Evolutionary conservation across 2,329 filamentous ascomycete genomes (phyloP).

Genomic region (Aspergillus pseudoviridinutans): DNA sequence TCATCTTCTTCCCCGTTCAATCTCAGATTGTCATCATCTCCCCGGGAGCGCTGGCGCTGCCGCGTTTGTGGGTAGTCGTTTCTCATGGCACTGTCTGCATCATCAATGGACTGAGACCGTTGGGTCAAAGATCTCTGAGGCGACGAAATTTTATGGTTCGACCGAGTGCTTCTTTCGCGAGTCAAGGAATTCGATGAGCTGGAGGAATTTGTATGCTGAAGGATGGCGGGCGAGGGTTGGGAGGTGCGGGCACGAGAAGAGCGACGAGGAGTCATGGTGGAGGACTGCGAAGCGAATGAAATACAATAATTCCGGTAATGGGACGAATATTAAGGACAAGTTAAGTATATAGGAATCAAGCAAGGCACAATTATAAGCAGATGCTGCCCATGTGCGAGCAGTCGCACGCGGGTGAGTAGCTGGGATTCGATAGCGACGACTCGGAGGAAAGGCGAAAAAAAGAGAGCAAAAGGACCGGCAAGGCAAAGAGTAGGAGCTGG

Average conservation of each 20-base stretch:
- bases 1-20: conserved; percentile 39
- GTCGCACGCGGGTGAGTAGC: conserved; percentile 22
- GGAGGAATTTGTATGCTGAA: conserved; percentile 73
- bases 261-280: conserved; percentile 68
- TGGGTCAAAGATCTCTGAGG: conserved; percentile 69
- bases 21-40: conserved; percentile 55
- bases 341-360: conserved; percentile 5
- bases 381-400: conserved; percentile 19
- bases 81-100: conserved; percentile 46
- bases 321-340: conserved; percentile 4
- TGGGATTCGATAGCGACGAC: conserved; percentile 15
- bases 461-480: conserved; percentile 11
- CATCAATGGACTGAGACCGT: conserved; percentile 51
- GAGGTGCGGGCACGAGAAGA: conserved; percentile 84
- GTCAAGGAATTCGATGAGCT: conserved; percentile 68
- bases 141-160: conserved; percentile 67
- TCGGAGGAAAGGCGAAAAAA: conserved; percentile 15
- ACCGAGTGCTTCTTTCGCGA: conserved; percentile 71
- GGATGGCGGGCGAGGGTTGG: conserved; percentile 64
- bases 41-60: conserved; percentile 71
- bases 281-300: conserved; percentile 7
- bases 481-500: conserved; percentile 6
- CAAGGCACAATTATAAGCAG: conserved; percentile 4
- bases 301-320: conserved; percentile 7
- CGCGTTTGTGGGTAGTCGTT: conserved; percentile 67